Conservation (phyloP, 192 early-diverging fungal genomes). For the Linnemannia exigua region DNA sequence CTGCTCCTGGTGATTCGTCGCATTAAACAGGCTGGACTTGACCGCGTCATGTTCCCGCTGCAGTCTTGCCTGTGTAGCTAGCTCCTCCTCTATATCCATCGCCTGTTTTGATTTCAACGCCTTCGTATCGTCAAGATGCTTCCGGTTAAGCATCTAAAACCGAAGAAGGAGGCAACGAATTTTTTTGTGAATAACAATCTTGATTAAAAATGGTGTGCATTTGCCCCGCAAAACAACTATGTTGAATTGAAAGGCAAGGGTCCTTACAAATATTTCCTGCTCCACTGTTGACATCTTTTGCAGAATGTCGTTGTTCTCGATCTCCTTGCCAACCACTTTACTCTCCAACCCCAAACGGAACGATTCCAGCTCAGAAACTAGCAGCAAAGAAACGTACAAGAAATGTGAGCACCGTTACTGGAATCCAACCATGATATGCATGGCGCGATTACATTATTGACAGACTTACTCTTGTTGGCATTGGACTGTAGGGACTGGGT, state of each 20-base stretch:
- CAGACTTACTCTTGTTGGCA: background rate
- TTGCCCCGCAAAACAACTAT: background rate
- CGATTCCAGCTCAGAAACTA: background rate
- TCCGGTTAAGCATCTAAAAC: background rate
- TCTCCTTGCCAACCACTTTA: slow-evolving; percentile 9
- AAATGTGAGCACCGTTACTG: background rate
- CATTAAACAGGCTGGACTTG: background rate
- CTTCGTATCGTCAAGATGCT: background rate
- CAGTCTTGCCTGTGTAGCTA: background rate
- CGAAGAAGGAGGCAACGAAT: background rate
- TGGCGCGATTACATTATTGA: no score
- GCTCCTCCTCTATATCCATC: background rate
- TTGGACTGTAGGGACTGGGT: background rate
- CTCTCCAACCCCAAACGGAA: background rate
- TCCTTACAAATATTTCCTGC: slow-evolving; percentile 5
- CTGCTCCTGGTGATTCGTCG: background rate
- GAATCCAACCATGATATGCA: background rate
- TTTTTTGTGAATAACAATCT: background rate
- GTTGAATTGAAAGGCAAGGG: background rate
- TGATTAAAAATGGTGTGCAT: no score
- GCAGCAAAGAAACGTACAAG: background rate
- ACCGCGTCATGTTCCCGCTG: background rate
- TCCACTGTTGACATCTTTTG: slow-evolving; percentile 12
- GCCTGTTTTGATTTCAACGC: background rate
- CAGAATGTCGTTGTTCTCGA: background rate